Conservation (phyloP, 306 rosid species). For the Datisca glomerata region DNA sequence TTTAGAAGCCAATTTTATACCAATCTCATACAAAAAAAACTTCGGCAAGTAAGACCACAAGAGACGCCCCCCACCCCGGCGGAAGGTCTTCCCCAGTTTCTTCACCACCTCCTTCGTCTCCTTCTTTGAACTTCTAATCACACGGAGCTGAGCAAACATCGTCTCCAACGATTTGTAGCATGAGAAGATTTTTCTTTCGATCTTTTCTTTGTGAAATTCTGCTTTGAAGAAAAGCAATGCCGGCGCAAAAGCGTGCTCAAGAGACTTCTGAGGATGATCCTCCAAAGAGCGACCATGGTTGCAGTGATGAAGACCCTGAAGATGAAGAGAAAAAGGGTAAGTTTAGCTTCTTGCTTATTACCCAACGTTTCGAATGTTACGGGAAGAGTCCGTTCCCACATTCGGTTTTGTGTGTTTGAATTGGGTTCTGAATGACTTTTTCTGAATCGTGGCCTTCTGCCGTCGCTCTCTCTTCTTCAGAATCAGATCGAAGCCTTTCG, state of each 20-base stretch:
- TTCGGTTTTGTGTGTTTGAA: constrained; percentile 11
- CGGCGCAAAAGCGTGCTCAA: constrained; percentile 43
- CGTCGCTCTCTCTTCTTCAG: constrained; percentile 22
- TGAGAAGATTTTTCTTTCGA: too few species aligned
- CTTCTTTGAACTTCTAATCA: too few species aligned
- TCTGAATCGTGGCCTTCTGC: constrained; percentile 16
- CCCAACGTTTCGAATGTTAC: constrained; percentile 1
- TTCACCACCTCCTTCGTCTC: too few species aligned
- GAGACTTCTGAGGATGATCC: constrained; percentile 29
- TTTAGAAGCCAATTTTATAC: too few species aligned
- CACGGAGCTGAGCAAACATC: too few species aligned
- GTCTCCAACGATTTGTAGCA: too few species aligned
- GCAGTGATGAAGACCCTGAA: constrained; percentile 18
- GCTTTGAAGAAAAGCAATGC: constrained; percentile 40
- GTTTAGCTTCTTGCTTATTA: constrained; percentile 13
- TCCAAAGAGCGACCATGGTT: constrained; percentile 12
- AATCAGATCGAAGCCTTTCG: constrained; percentile 52
- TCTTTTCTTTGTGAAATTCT: too few species aligned
- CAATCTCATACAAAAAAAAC: too few species aligned
- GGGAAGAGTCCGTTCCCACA: constrained; percentile 1
- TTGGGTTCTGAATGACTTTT: constrained; percentile 4
- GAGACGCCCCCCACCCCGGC: too few species aligned
- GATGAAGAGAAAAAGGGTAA: constrained; percentile 42
- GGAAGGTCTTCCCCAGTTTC: too few species aligned
- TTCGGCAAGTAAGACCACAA: too few species aligned